phyloP scores from a whole-genome alignment of 129 eudicot species.

The Chrysanthemum lavandulifolium region DNA sequence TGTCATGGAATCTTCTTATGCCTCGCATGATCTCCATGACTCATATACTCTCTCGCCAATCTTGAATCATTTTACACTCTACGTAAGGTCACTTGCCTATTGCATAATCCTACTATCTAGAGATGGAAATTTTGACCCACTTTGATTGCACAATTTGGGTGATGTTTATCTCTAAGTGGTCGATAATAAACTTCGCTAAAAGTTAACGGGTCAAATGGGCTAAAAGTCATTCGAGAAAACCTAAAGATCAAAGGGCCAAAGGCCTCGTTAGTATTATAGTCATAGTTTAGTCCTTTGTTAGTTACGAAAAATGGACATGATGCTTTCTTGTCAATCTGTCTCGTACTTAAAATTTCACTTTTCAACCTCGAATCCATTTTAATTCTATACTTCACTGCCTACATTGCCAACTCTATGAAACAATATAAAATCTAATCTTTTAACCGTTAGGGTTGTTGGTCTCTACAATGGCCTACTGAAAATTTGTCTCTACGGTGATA shows the following conservation, averaged over 20 bases:
- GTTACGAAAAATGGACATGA: no score
- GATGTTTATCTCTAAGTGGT: background rate
- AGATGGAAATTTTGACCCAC: background rate
- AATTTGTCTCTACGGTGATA: background rate
- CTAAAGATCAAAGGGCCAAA: no score
- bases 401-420: background rate
- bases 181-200: background rate
- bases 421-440: background rate
- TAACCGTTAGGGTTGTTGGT: background rate
- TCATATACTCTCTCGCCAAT: constrained; percentile 71
- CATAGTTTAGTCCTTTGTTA: no score
- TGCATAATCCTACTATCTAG: background rate
- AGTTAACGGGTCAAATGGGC: no score
- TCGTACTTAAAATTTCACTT: background rate
- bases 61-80: constrained; percentile 88
- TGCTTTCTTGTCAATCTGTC: no score
- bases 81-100: constrained; percentile 56
- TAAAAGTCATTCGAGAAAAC: no score
- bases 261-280: no score
- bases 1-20: constrained; percentile 70
- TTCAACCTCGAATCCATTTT: background rate
- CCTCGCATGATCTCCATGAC: constrained; percentile 64
- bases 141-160: background rate
- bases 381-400: no score
- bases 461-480: constrained; percentile 12